These are phyloP conservation scores for Aspergillus pseudoviridinutans DNA, from an alignment of 2,329 filamentous ascomycete species.

Conservation along the genomic window DNA sequence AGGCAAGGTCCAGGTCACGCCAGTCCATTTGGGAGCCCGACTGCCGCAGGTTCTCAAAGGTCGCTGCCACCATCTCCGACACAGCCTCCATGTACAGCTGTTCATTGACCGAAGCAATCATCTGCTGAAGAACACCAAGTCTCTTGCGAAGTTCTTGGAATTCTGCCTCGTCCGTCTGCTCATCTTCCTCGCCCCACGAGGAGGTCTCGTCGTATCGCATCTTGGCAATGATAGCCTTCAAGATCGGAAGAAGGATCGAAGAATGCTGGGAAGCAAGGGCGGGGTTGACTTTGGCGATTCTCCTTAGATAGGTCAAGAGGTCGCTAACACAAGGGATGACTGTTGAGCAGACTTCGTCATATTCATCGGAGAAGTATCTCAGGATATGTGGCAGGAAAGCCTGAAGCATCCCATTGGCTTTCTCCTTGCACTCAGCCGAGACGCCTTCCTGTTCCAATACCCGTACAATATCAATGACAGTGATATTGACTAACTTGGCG, in stretches of 20 bases:
- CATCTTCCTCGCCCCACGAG: slow-evolving; percentile 88
- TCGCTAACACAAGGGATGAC: slow-evolving; percentile 93
- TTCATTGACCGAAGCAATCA: slow-evolving; percentile 85
- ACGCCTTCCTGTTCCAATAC: slow-evolving; percentile 67
- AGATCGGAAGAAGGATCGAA: slow-evolving; percentile 78
- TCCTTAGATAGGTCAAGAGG: slow-evolving; percentile 83
- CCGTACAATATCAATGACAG: slow-evolving; percentile 79
- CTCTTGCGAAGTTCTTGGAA: slow-evolving; percentile 92
- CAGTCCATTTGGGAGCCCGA: slow-evolving; percentile 76
- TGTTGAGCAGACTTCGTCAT: slow-evolving; percentile 94
- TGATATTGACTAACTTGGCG: slow-evolving; percentile 90
- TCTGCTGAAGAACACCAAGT: slow-evolving; percentile 86
- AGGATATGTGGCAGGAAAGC: slow-evolving; percentile 82
- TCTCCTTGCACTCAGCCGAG: slow-evolving; percentile 61
- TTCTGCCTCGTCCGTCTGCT: slow-evolving; percentile 93
- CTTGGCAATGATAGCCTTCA: slow-evolving; percentile 89
- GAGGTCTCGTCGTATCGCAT: slow-evolving; percentile 97
- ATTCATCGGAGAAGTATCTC: slow-evolving; percentile 95
- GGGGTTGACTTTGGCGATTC: slow-evolving; percentile 60
- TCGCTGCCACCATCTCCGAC: slow-evolving; percentile 80
- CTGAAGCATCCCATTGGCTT: slow-evolving; percentile 77
- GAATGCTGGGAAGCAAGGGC: slow-evolving; percentile 70
- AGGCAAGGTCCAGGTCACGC: slow-evolving; percentile 88
- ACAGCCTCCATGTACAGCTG: slow-evolving; percentile 82
- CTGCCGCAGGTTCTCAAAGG: slow-evolving; percentile 75